Base-by-base conservation (phyloP, 257 asterid species). In the Penstemon davidsonii region DNA sequence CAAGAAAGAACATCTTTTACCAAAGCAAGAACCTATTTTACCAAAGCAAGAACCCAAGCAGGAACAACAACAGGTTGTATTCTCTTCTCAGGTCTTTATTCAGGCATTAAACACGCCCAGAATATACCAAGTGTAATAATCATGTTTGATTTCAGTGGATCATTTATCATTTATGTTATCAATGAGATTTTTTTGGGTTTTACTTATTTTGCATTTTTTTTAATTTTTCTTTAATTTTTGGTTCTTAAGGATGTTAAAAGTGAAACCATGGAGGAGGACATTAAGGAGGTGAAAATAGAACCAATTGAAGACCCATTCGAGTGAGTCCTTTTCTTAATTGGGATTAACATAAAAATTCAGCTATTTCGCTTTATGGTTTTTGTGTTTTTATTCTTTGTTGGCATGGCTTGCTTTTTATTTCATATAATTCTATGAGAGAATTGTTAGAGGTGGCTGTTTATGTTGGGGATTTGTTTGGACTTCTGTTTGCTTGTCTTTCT, bases 211-310 rank as follows among this genome's bases (percentile, higher is more conserved):
- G 10, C 38, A 3, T 44, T 11, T 37, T 8, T 11, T 3, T 40
- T 25, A 25, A 25, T 25, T 25, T 25, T 25, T 25, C 33, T 25
- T 25, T 25, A 25, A 25, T 25, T 25, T 1, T 25, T 25, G 33
- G 33, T 25, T 60, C 36, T 60, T 0, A 44, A 74, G 79, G 75
- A 74, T 55, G 79, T 37, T 54, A 62, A 71, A n/a, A 68, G 61
- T 43, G 71, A 62, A 45, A 25, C 62, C 5, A 68, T 38, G 50
- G 71, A 52, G 33, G 33, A 25, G 33, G 33, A 25, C 6, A 1
- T 56, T 46, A 52, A 41, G 55, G 75, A 61, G 62, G 72, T 73
- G 50, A 73, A 73, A 42, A 43, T 4, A 33, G 74, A 55, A 49
- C 13, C 66, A 8, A 8, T 57, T 55, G 72, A 72, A 41, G 72